Base-by-base conservation (phyloP, 768 basidiomycete genomes). In the Xerocomus potaroensis region DNA sequence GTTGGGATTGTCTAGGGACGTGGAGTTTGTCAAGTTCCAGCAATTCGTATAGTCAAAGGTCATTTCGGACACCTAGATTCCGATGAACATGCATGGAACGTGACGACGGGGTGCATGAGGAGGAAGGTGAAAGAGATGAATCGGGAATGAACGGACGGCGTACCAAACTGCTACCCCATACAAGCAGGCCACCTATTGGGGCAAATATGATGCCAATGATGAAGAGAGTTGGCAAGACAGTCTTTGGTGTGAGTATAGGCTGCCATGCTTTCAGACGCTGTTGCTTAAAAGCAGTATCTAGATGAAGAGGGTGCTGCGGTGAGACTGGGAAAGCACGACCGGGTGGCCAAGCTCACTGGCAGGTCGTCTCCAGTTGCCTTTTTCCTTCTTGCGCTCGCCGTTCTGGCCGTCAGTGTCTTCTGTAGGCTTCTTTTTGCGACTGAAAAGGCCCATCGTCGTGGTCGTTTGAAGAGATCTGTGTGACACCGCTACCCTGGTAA, bases 211-310 rank as follows among this genome's bases (percentile, higher is more conserved):
- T 75, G 36, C 91, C 96, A 58, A 98, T 83, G 61, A 97, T 81
- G 69, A 99, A 94, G 37, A 99, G 79, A 1, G 93, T 95, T 3
- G 96, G 96, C 14, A 99, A 79, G 18, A 99, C 96, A 1, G 93
- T 96, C 69, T 94, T 94, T 5, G 96, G 96, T 5, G 94, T 97
- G 38, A 98, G 78, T 64, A 99, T 98, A 8, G 96, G 96, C 76
- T 99, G 96, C 96, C 96, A 99, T 62, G 96, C 96, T 73, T 97
- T 98, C 63, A 99, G 80, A 46, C 96, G 87, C 69, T 99, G 96
- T 68, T 99, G 96, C 72, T 96, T 98, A 80, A 96, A 97, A 32
- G 94, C 95, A 49, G 94, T 97, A 70, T 97, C 92, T 96, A 12
- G 47, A 14, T 10, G 18, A 19, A 34, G 30, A 39, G 11, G 35